Evolutionary conservation across 164 flowering plant genomes (phyloP).

Genomic region (Sextonia rubra): DNA sequence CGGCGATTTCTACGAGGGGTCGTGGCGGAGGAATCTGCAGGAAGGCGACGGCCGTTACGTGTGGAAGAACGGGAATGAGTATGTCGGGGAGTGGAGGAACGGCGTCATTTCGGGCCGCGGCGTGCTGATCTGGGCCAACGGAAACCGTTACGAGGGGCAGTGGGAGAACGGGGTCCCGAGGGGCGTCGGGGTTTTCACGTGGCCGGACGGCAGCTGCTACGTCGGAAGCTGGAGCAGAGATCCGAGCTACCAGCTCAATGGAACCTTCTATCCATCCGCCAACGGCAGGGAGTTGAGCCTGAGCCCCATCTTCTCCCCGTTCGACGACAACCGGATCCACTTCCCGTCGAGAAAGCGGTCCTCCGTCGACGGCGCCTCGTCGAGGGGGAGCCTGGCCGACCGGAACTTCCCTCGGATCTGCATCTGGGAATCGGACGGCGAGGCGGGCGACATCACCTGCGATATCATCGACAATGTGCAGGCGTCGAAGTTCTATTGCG

Average conservation of each 20-base stretch:
- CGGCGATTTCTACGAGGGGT: slow-evolving; percentile 18
- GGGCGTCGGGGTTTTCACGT: slow-evolving; percentile 33
- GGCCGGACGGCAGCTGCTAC: slow-evolving; percentile 43
- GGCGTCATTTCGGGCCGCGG: slow-evolving; percentile 38
- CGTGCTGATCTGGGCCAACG: slow-evolving; percentile 37
- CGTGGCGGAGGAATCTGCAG: slow-evolving; percentile 17
- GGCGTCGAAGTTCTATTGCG: slow-evolving; percentile 56
- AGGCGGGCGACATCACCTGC: slow-evolving; percentile 82
- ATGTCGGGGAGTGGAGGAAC: slow-evolving; percentile 38
- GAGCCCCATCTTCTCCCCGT: not conserved
- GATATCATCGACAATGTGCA: slow-evolving; percentile 78
- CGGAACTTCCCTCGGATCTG: slow-evolving; percentile 67
- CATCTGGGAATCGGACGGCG: slow-evolving; percentile 85
- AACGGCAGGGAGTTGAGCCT: not conserved
- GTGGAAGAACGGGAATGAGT: slow-evolving; percentile 36
- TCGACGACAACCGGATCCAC: not conserved
- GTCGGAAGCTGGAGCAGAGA: slow-evolving; percentile 33
- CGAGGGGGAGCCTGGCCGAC: slow-evolving; percentile 32
- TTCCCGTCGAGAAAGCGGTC: slow-evolving; percentile 38
- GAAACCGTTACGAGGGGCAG: slow-evolving; percentile 36
- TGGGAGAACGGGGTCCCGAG: slow-evolving; percentile 43
- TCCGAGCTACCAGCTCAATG: slow-evolving; percentile 27
- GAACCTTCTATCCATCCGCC: slow-evolving; percentile 38
- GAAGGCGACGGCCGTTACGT: slow-evolving; percentile 27
- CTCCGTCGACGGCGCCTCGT: slow-evolving; percentile 38